A percentile compares a stretch with the other conserved stretches of the same genome.
Evolutionary conservation across 495 filamentous ascomycete species (phyloP).

Genomic region (Lasiosphaeria ovina): DNA sequence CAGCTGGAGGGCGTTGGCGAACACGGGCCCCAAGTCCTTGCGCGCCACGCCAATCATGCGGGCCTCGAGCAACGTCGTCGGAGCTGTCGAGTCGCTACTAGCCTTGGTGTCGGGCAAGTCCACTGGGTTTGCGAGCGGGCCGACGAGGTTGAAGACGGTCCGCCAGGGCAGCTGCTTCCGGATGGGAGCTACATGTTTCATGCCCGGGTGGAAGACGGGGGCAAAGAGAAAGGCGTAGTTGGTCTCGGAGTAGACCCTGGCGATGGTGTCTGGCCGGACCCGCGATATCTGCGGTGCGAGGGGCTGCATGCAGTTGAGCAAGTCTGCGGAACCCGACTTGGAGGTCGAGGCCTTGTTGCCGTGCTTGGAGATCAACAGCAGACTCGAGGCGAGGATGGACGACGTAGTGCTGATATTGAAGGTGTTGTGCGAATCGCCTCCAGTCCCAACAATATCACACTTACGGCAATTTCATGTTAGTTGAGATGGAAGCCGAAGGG

Average conservation of each 20-base stretch:
- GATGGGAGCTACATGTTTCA: conserved; percentile 80
- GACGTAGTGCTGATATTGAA: conserved; percentile 97
- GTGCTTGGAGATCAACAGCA: conserved; percentile 86
- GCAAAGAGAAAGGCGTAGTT: conserved; percentile 98
- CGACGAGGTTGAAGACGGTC: conserved; percentile 95
- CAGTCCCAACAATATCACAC: conserved; percentile 98
- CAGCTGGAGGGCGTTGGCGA: conserved; percentile 77
- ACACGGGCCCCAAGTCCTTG: conserved; percentile 76
- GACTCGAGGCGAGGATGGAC: conserved; percentile 82
- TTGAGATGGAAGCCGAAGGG: background rate
- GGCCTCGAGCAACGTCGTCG: conserved; percentile 63
- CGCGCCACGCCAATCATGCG: conserved; percentile 90
- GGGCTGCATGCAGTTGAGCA: conserved; percentile 70
- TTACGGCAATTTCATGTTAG: conserved; percentile 31
- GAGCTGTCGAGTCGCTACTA: background rate
- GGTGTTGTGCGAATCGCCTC: conserved; percentile 92
- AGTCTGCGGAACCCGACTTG: conserved; percentile 90
- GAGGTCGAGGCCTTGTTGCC: conserved; percentile 96
- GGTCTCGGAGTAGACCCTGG: conserved; percentile 65
- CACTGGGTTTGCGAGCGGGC: conserved; percentile 86
- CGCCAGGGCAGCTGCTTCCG: conserved; percentile 82
- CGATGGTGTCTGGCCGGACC: conserved; percentile 66
- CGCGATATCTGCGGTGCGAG: conserved; percentile 68
- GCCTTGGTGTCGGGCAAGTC: conserved; percentile 43
- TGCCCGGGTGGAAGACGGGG: conserved; percentile 92